Base-by-base conservation (phyloP, 768 basidiomycete species). In the Chalciporus pseudorubinellus region DNA sequence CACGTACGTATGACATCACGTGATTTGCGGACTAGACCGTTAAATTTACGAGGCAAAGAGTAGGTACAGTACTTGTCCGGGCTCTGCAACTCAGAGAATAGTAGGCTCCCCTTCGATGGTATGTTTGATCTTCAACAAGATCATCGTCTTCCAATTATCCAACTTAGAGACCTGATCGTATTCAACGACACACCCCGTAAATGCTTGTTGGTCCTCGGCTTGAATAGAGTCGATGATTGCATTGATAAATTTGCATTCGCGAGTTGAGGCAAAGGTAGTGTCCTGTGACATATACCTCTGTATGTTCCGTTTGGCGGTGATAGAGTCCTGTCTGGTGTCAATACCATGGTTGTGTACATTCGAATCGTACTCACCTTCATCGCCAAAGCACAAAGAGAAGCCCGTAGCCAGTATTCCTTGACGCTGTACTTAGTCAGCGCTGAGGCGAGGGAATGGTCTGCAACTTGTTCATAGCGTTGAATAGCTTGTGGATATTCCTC, bases 391-490 rank as follows among this genome's bases (percentile, higher is more conserved):
- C 97, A 98, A 19, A 99, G 74, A 29, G 83, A 83, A 3, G 93
- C 80, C 60, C 85, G 79, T 31, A 98, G 76, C 92, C 94, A 98
- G 64, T 95, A 95, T 59, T 98, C 97, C 73, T 98, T 98, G 60
- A 98, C 97, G 55, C 89, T 93, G 74, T 98, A 99, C 70, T 93
- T 94, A n/a, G 97, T 98, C 60, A 98, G 72, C 9, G 86, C 75
- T 18, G 89, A 92, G 0, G 72, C 72, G 39, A 98, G 77, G 9
- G 88, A 90, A 64, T 89, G 85, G 56, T 87, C 78, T 5, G 93
- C 95, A 40, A 98, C 95, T 63, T 87, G 83, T 63, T 94, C 90
- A 60, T 95, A 99, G 53, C 85, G 85, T 53, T 83, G 77, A 60
- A 98, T 92, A 12, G 97, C 95, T 56, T 82, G 78, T 13, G 82